A percentile compares a stretch with the other conserved stretches of the same genome.
Conservation (phyloP, 2,329 filamentous ascomycete species). For the Aspergillus hiratsukae region DNA sequence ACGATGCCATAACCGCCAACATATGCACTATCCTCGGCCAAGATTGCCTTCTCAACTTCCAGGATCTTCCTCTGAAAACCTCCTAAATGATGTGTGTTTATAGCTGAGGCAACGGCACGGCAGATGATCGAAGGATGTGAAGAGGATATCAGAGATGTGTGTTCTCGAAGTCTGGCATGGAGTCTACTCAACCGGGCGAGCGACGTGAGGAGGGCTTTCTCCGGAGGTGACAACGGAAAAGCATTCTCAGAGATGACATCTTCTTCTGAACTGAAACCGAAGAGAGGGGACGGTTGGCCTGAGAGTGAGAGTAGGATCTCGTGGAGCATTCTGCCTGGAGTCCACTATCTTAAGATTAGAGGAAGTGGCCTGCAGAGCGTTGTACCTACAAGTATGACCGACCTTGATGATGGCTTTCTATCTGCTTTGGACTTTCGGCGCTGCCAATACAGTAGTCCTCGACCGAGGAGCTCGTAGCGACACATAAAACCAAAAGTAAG, state of each 20-base stretch:
- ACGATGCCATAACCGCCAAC: constrained; percentile 94
- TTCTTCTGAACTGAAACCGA: constrained; percentile 53
- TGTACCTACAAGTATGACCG: constrained; percentile 4
- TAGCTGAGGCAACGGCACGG: constrained; percentile 76
- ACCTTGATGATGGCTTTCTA: constrained; percentile 24
- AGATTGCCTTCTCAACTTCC: constrained; percentile 73
- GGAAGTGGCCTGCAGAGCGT: background rate
- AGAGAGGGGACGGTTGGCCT: constrained; percentile 85
- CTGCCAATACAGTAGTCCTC: constrained; percentile 41
- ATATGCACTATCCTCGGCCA: constrained; percentile 69
- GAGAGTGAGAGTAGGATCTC: constrained; percentile 96
- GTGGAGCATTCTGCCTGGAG: constrained; percentile 71
- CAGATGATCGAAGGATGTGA: constrained; percentile 77
- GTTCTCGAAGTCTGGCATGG: constrained; percentile 66
- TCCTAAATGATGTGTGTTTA: constrained; percentile 69
- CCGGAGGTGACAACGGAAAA: constrained; percentile 64
- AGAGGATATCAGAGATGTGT: constrained; percentile 63
- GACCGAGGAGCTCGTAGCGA: constrained; percentile 44
- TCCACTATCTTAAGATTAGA: constrained; percentile 11
- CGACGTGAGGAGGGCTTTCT: constrained; percentile 73
- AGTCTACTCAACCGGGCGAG: constrained; percentile 73
- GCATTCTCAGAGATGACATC: constrained; percentile 47
- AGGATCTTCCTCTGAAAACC: constrained; percentile 80
- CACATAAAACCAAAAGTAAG: constrained; percentile 33
- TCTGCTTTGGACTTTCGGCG: constrained; percentile 24